These are phyloP conservation scores for Podospora pseudocomata DNA, from an alignment of 495 filamentous ascomycete genomes.

Conservation along the genomic window DNA sequence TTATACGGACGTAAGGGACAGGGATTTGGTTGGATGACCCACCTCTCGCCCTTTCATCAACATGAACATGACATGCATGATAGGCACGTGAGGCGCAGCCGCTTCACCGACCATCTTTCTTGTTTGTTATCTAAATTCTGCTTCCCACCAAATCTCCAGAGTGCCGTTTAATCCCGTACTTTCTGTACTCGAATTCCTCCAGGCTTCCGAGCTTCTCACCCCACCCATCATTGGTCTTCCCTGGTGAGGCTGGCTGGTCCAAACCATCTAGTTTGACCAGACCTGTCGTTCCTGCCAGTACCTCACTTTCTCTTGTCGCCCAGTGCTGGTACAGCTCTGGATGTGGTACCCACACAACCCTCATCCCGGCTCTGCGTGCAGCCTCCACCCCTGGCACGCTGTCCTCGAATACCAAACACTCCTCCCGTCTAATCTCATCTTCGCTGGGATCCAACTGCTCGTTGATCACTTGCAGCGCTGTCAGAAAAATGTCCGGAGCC, in stretches of 20 bases:
- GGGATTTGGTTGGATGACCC: not conserved
- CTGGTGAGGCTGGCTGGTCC: slow-evolving; percentile 41
- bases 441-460: slow-evolving; percentile 39
- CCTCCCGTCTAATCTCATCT: slow-evolving; percentile 49
- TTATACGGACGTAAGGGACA: not conserved
- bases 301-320: slow-evolving; percentile 63
- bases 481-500: slow-evolving; percentile 79
- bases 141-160: not conserved
- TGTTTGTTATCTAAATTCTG: not conserved
- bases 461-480: slow-evolving; percentile 76
- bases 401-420: slow-evolving; percentile 91
- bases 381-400: slow-evolving; percentile 80
- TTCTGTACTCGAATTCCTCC: slow-evolving; percentile 63
- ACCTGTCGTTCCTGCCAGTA: slow-evolving; percentile 73
- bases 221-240: slow-evolving; percentile 62
- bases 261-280: slow-evolving; percentile 41
- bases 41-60: not conserved
- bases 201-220: slow-evolving; percentile 53
- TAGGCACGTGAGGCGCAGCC: too few relatives aligned
- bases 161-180: slow-evolving; percentile 24
- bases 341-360: slow-evolving; percentile 84
- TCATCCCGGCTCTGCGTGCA: slow-evolving; percentile 81
- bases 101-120: too few relatives aligned
- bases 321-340: slow-evolving; percentile 62
- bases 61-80: not conserved